Base-by-base conservation (phyloP, 228 moss, liverwort and hornwort genomes). In the Sphagnum fallax region DNA sequence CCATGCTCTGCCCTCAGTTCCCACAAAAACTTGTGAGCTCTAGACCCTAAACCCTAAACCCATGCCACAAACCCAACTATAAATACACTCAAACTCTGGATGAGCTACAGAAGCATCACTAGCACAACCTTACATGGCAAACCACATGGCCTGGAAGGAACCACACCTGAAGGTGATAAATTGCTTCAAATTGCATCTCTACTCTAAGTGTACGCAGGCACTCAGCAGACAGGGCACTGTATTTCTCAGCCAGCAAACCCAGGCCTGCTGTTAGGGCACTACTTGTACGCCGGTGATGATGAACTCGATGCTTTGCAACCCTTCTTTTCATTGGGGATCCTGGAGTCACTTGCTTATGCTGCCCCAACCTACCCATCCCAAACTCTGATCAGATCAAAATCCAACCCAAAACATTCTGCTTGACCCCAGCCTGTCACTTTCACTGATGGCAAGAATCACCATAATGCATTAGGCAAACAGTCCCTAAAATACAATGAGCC, bases 221-320 rank as follows among this genome's bases (percentile, higher is more conserved):
- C 86, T 98, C 98, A 52, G 85, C 82, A 62, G 98, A 94, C n/a
- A 98, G 75, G 73, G 90, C 80, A 83, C 85, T 94, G 69, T 94
- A 98, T 68, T 98, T 98, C 73, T 98, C 94, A 55, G 98, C 98
- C 73, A 98, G 90, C 60, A 91, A 81, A 74, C 98, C 98, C 65
- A 98, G 75, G 55, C 98, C 98, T 14, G 90, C 92, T 75, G 98
- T 98, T 57, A 98, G 89, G 75, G 92, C 92, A 83, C 98, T 98
- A 70, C 94, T 93, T 51, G 98, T 98, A 58, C 94, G 94, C 75
- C 98, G 85, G 78, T 98, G 98, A 80, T 98, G 98, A 74, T 90
- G 92, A 55, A 85, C 80, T 68, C 89, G 88, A 70, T 85, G 85
- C 71, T 87, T 65, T 70, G 87, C 78, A 74, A 84, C 80, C 80